Percentiles rank a stretch among this genome's conserved stretches.
Evolutionary conservation across 257 asterid species (phyloP).

Genomic region (Solanum piurae): DNA sequence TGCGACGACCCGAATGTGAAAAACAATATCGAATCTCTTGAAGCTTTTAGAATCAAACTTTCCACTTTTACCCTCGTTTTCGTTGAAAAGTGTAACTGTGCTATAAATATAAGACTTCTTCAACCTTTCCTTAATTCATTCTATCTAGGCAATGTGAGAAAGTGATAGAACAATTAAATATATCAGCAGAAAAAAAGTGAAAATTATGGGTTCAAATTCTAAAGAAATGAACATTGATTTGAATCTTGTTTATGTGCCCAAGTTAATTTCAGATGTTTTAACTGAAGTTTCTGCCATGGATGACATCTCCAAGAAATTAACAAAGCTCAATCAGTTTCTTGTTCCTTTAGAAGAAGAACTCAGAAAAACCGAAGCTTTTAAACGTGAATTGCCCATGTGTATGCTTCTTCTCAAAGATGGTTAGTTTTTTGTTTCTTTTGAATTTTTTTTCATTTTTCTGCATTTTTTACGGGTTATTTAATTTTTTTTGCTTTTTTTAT

Average conservation of each 20-base stretch:
- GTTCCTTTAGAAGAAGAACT: constrained; percentile 22
- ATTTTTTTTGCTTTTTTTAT: background rate
- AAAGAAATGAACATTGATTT: constrained; percentile 20
- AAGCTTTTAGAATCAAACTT: background rate
- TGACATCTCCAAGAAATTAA: constrained; percentile 9
- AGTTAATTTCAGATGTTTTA: constrained; percentile 30
- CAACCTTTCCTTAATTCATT: background rate
- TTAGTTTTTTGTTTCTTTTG: background rate
- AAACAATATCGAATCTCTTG: constrained; percentile 22
- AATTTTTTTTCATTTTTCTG: background rate
- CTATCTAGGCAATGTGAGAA: constrained; percentile 2
- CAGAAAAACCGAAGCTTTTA: constrained; percentile 11
- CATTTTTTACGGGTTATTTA: background rate
- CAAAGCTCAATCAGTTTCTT: constrained; percentile 6
- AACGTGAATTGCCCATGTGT: constrained; percentile 26
- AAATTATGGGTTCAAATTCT: constrained; percentile 20
- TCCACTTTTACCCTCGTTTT: constrained; percentile 14
- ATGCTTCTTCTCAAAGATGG: constrained; percentile 26
- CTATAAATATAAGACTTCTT: constrained; percentile 19
- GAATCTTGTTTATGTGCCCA: constrained; percentile 12
- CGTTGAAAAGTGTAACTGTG: background rate
- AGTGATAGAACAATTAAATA: background rate
- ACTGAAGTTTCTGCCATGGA: constrained; percentile 15
- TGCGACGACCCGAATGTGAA: constrained; percentile 37
- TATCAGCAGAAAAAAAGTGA: background rate